Base-by-base conservation (phyloP, 257 asterid genomes). In the Mitragyna speciosa region DNA sequence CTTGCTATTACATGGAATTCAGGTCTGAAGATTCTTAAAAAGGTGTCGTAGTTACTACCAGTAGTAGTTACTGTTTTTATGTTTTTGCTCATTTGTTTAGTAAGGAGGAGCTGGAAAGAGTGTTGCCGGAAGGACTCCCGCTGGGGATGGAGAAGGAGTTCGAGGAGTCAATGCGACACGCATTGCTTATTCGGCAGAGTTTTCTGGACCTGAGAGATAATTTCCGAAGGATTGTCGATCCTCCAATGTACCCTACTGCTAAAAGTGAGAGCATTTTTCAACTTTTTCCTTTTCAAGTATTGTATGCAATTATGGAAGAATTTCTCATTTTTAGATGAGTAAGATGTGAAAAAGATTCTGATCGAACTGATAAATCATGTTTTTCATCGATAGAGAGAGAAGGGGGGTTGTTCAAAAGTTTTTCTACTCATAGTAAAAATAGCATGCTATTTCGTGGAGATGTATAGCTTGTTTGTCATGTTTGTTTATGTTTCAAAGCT, bases 91-190 rank as follows among this genome's bases (percentile, higher is more conserved):
- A 26, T 33, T 43, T 33, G 59, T 77, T 74, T 86, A 96, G 99
- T 72, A 83, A 84, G 91, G 92, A 89, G 79, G 97, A 90, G 77
- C 89, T 92, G 72, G 86, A 87, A 56, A 86, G 81, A 74, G 82
- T 83, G 78, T 85, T 96, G 78, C 98, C 98, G 1, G 99, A 94
- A 87, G 99, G 99, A 48, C 84, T 92, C 76, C 97, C 98, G 0
- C n/a, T 70, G 76, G 99, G 98, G 64, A 96, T 96, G 98, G 41
- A 83, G 75, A 92, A 94, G 90, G 99, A 96, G 84, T 96, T 94
- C 39, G 98, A 92, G 89, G 98, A 90, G 73, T 89, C 98, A 26
- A 81, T 85, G 87, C 88, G 98, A 84, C 89, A 84, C 45, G 95
- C 98, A n/a, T 84, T 96, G 95, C 83, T 96, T 84, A 87, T 96